A percentile compares a stretch with the other conserved stretches of the same genome.
These are phyloP conservation scores for Niebla homalea DNA, from an alignment of 495 filamentous ascomycete species.

Conservation along the genomic window DNA sequence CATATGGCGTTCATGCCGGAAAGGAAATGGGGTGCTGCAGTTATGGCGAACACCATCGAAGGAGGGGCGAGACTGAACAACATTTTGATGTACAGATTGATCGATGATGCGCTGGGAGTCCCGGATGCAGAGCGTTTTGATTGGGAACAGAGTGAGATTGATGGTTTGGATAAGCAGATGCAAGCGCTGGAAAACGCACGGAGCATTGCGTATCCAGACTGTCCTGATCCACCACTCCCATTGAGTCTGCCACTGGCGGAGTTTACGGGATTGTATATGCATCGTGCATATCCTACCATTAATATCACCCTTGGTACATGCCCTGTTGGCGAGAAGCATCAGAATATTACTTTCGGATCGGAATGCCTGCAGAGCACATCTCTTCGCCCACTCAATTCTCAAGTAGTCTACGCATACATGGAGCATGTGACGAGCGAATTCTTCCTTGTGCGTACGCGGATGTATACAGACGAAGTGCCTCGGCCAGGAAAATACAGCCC, in stretches of 20 bases:
- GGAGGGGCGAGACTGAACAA: conserved; percentile 13
- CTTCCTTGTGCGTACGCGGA: conserved; percentile 4
- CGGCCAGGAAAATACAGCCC: conserved; percentile 20
- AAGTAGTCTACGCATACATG: background rate
- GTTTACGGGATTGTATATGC: conserved; percentile 20
- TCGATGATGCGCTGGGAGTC: conserved; percentile 28
- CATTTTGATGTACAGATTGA: conserved; percentile 26
- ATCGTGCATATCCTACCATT: no score
- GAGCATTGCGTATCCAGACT: conserved; percentile 22
- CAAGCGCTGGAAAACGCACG: conserved; percentile 4
- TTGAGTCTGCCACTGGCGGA: conserved; percentile 19
- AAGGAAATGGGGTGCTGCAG: conserved; percentile 30
- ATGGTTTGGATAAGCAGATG: background rate
- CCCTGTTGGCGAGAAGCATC: no score
- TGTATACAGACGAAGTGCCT: background rate
- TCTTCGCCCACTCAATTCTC: no score
- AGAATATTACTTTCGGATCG: no score
- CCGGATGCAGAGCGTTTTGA: conserved; percentile 16
- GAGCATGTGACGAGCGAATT: conserved; percentile 16
- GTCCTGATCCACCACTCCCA: conserved; percentile 19
- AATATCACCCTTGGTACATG: no score
- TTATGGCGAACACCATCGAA: conserved; percentile 32
- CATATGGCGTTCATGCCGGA: conserved; percentile 34
- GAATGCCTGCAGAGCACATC: no score
- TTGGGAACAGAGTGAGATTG: background rate